phyloP scores from a whole-genome alignment of 1,139 yeast species.

The Protomyces inouyei region DNA sequence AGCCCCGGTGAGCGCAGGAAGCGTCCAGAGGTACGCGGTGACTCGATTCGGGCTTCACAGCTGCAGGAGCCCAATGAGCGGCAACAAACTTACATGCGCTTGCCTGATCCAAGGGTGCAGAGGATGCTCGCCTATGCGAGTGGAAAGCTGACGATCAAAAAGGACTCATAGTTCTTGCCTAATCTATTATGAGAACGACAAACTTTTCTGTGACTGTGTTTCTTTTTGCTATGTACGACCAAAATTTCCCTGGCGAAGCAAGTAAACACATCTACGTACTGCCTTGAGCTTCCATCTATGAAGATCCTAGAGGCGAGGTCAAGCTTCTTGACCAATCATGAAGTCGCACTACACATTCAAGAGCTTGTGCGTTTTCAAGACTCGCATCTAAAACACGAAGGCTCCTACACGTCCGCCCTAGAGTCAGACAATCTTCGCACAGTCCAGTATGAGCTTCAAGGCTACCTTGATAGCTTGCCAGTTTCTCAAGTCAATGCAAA shows the following conservation, averaged over 20 bases:
- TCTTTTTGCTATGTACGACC: not conserved
- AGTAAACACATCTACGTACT: not conserved
- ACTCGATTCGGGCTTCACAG: not conserved
- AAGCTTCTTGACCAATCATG: slow-evolving; percentile 26
- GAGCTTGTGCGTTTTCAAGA: slow-evolving; percentile 18
- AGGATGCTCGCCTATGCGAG: not conserved
- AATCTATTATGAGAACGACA: not conserved
- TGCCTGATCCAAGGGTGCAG: not conserved
- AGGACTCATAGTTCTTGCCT: no score
- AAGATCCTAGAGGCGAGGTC: slow-evolving; percentile 24
- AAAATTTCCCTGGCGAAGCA: no score
- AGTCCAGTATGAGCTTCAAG: slow-evolving; percentile 26
- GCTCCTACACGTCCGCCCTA: slow-evolving; percentile 13
- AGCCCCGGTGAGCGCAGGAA: not conserved
- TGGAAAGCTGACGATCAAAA: not conserved
- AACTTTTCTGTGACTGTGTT: not conserved
- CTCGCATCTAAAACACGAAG: slow-evolving; percentile 8
- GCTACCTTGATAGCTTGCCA: slow-evolving; percentile 10
- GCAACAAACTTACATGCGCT: no score
- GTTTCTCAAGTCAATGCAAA: not conserved
- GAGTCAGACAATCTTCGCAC: slow-evolving; percentile 27
- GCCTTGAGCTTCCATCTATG: not conserved
- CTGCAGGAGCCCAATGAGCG: not conserved
- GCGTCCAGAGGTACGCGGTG: not conserved
- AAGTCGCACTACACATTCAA: slow-evolving; percentile 23